Evolutionary conservation across 139 green algal genomes (phyloP).

Genomic region (Astrephomene gubernaculifera): DNA sequence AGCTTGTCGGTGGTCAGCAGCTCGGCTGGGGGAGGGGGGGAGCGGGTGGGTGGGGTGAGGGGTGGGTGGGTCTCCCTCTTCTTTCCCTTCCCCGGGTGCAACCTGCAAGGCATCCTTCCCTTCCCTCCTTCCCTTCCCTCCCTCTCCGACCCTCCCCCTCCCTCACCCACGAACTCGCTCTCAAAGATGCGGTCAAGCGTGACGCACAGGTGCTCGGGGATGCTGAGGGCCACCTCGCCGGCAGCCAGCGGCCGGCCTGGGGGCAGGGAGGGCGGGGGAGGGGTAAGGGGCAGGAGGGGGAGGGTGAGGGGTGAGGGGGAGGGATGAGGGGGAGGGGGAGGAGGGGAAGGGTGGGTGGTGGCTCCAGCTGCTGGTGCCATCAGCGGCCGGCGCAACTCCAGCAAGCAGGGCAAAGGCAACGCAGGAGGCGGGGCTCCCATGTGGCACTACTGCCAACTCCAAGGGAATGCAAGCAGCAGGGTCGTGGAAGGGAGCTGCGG

Average conservation of each 20-base stretch:
- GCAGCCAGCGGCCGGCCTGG: conserved; percentile 32
- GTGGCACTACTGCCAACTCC: no score
- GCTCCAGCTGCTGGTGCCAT: no score
- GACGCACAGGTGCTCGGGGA: conserved; percentile 88
- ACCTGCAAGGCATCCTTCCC: no score
- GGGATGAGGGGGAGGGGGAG: not conserved
- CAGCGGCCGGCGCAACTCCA: no score
- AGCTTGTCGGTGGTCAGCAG: conserved; percentile 95
- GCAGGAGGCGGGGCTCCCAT: no score
- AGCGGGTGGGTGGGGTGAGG: not conserved
- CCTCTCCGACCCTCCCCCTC: not conserved
- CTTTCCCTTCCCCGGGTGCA: no score
- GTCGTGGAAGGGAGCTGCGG: not conserved
- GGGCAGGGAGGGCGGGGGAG: not conserved
- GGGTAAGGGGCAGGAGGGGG: not conserved
- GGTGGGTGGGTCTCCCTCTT: not conserved
- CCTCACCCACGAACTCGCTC: conserved; percentile 76
- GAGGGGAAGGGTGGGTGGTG: not conserved
- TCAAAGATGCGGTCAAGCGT: conserved; percentile 90
- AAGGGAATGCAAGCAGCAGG: no score
- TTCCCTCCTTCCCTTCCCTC: no score
- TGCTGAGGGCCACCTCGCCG: conserved; percentile 79
- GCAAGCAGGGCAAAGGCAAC: no score
- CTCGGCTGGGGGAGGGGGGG: conserved; percentile 70
- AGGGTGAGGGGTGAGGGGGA: not conserved